Conservation (phyloP, 2,329 filamentous ascomycete genomes). For the Epichloe festucae region DNA sequence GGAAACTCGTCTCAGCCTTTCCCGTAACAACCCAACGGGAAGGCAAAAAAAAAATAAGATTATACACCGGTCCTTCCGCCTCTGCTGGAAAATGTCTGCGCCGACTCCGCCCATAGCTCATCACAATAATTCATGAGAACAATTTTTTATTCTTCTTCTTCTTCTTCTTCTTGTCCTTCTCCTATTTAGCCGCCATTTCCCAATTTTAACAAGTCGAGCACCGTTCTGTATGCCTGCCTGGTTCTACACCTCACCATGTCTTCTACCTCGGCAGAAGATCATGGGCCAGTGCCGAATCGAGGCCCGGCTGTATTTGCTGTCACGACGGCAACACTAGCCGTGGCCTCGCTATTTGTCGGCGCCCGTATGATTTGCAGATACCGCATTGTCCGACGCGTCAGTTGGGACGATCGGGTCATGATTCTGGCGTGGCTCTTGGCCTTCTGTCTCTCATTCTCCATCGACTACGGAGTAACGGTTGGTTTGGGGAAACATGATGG, state of each 20-base stretch:
- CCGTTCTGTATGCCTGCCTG: conserved; percentile 2
- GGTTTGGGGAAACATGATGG: conserved; percentile 57
- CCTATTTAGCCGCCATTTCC: not conserved
- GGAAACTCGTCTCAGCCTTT: not conserved
- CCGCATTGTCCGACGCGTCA: conserved; percentile 58
- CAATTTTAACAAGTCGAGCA: not conserved
- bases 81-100: conserved; percentile 1
- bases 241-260: conserved; percentile 4
- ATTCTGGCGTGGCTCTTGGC: conserved; percentile 63
- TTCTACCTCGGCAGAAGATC: conserved; percentile 3
- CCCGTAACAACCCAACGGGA: not conserved
- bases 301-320: conserved; percentile 55
- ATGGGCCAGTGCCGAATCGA: conserved; percentile 29
- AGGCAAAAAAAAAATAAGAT: not conserved
- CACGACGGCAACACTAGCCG: conserved; percentile 52
- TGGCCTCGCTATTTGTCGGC: conserved; percentile 63
- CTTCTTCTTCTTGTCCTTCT: not conserved
- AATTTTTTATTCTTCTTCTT: not conserved
- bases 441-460: conserved; percentile 53
- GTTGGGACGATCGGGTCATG: conserved; percentile 72
- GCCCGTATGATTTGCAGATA: conserved; percentile 61
- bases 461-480: conserved; percentile 48
- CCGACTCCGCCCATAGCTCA: not conserved
- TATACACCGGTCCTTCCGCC: not conserved
- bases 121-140: not conserved